Percentiles rank a stretch among this genome's conserved stretches.
These are phyloP conservation scores for Rhododendron molle DNA, from an alignment of 148 eudicot species.

Conservation along the genomic window DNA sequence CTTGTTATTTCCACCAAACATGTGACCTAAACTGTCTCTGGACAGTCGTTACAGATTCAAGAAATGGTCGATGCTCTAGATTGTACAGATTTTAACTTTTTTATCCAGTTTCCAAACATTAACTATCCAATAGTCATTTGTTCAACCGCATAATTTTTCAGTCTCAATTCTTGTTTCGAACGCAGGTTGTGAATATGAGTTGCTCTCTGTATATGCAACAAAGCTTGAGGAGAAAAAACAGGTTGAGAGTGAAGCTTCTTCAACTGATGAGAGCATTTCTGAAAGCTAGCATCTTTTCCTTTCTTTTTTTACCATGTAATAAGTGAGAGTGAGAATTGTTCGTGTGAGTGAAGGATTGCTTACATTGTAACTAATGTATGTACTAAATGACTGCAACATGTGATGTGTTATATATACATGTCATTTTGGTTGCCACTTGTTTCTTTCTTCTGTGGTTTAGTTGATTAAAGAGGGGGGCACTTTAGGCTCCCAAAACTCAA, in stretches of 20 bases:
- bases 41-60: too few relatives aligned
- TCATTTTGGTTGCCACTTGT: not conserved
- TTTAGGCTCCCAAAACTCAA: too few relatives aligned
- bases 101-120: too few relatives aligned
- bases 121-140: not conserved
- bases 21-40: not conserved
- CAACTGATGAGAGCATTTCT: not conserved
- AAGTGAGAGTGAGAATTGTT: not conserved
- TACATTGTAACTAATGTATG: not conserved
- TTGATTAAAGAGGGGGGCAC: not conserved
- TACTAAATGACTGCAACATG: not conserved
- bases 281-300: not conserved
- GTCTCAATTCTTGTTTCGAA: not conserved
- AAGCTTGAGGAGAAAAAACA: not conserved
- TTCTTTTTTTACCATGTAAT: not conserved
- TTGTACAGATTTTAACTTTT: not conserved
- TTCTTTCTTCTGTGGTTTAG: not conserved
- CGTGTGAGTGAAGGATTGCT: not conserved
- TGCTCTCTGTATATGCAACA: not conserved
- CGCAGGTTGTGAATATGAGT: not conserved
- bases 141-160: not conserved
- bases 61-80: not conserved
- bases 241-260: not conserved
- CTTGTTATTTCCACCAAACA: not conserved
- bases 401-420: not conserved